phyloP scores from a whole-genome alignment of 2,329 filamentous ascomycete genomes.

The Lecanicillium sp. region DNA sequence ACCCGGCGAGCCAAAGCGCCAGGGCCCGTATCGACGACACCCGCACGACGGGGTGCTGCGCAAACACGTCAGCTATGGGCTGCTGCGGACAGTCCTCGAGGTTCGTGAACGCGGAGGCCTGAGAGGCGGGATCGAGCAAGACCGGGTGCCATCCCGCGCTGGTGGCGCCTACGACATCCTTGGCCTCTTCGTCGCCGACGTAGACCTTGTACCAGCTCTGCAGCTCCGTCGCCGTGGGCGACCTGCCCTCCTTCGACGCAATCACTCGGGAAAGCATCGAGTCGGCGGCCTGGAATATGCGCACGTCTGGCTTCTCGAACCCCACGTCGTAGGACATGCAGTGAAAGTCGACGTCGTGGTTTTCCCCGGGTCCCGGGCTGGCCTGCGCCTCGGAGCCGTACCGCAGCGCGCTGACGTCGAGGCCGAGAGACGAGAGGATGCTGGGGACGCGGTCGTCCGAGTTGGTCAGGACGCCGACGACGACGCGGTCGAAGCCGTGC shows the following conservation, averaged over 20 bases:
- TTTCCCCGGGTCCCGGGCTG: background rate
- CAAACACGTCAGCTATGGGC: conserved; percentile 15
- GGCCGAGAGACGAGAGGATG: conserved; percentile 47
- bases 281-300: conserved; percentile 51
- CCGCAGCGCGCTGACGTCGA: conserved; percentile 38
- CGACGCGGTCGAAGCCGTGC: conserved; percentile 29
- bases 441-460: conserved; percentile 54
- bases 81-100: conserved; percentile 13
- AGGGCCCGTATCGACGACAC: conserved; percentile 16
- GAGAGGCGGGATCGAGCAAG: conserved; percentile 16
- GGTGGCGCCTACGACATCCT: conserved; percentile 43
- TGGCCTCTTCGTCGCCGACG: conserved; percentile 47
- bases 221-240: conserved; percentile 15
- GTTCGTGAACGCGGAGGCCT: background rate
- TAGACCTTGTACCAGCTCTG: conserved; percentile 39
- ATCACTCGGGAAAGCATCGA: conserved; percentile 32
- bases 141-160: conserved; percentile 22
- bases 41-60: conserved; percentile 12
- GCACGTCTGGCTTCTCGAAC: conserved; percentile 49
- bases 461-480: conserved; percentile 56
- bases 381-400: conserved; percentile 17
- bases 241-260: conserved; percentile 14
- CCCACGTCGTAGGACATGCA: conserved; percentile 60
- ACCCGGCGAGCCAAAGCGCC: conserved; percentile 4
- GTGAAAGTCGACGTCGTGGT: conserved; percentile 45